Base-by-base conservation (phyloP, 768 basidiomycete species). In the Tylopilus cervinicoccineus region DNA sequence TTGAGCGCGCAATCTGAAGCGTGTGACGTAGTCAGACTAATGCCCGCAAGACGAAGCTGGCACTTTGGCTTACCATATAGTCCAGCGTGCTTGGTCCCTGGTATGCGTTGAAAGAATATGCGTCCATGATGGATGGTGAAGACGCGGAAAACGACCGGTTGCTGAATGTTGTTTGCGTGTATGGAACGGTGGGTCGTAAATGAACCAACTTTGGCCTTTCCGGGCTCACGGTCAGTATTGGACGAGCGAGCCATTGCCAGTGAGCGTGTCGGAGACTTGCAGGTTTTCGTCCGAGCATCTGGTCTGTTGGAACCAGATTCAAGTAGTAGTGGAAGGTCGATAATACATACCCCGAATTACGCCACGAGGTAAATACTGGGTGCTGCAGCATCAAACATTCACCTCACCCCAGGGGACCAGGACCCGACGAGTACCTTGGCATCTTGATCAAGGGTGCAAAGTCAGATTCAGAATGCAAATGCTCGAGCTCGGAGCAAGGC, bases 1-100 rank as follows among this genome's bases (percentile, higher is more conserved):
- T 54, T 27, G 62, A 62, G n/a, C 57, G 54, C 16, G 37, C 38
- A 3, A 62, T 53, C 61, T 63, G 39, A 37, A 10, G 23, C 9
- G n/a, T 13, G 22, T 14, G 26, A n/a, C 10, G 3, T 3, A 23
- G 38, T 61, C 16, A 52, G 48, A 22, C 9, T 22, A 22, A 23
- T 13, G 17, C 24, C 16, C 29, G 39, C 22, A 28, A 14, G 40
- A 13, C 16, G 29, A 45, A 39, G 12, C 23, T n/a, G 8, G 31
- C 14, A 33, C 23, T 10, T 42, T 41, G n/a, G 17, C 60, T 62
- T 44, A 63, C 61, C 37, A 27, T 45, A 0, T 57, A 57, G 34
- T 59, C 62, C 6, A 64, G 47, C 16, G 52, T 50, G 10, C 52
- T 34, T 6, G 45, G 34, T 28, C 52, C 50, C 23, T 39, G 33